A percentile compares a stretch with the other conserved stretches of the same genome.
Conservation (phyloP, 441 rosid genomes). For the Gossypium gossypioides region DNA sequence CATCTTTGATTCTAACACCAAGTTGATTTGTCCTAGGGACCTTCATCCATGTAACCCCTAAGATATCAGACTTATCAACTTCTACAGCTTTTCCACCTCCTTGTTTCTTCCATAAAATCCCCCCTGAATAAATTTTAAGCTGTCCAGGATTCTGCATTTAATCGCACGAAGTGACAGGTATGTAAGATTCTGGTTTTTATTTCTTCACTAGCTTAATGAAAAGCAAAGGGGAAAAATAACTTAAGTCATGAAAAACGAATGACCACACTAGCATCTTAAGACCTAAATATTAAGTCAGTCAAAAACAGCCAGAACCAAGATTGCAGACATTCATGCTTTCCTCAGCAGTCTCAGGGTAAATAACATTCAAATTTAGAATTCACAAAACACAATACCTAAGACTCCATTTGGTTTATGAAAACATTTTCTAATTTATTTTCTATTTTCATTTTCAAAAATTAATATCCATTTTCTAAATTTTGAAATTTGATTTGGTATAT, state of each 20-base stretch:
- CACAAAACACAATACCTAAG: background rate
- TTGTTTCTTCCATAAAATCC: slow-evolving; percentile 85
- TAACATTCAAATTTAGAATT: background rate
- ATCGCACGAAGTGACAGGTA: background rate
- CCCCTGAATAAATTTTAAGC: slow-evolving; percentile 60
- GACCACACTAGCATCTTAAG: background rate
- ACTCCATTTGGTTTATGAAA: no score
- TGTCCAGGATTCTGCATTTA: slow-evolving; percentile 74
- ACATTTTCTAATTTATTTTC: no score
- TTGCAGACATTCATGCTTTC: background rate
- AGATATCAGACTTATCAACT: slow-evolving; percentile 72
- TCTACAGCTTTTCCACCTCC: slow-evolving; percentile 96
- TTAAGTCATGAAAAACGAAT: background rate
- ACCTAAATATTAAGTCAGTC: background rate
- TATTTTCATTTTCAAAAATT: no score
- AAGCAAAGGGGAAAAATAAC: background rate
- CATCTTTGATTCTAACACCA: slow-evolving; percentile 63
- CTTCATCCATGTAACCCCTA: slow-evolving; percentile 73
- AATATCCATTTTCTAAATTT: no score
- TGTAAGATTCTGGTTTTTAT: background rate
- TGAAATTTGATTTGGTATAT: no score
- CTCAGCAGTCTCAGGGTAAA: background rate
- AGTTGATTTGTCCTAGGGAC: slow-evolving; percentile 78
- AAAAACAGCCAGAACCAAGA: background rate
- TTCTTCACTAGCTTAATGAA: background rate